Conservation (phyloP, 2,329 filamentous ascomycete species). For the Paracorniculantispora psalliotae region DNA sequence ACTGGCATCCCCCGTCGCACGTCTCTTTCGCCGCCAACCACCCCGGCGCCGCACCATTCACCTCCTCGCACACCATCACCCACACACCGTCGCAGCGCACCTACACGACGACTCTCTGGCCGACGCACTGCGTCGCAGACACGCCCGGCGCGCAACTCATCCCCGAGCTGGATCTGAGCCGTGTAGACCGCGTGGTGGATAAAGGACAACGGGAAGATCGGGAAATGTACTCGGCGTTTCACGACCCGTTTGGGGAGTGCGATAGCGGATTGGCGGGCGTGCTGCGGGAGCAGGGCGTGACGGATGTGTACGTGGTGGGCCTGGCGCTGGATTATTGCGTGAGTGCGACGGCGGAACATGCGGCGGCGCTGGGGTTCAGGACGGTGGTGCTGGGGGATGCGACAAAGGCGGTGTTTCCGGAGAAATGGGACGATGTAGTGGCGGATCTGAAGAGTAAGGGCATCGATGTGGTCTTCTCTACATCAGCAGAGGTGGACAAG, state of each 20-base stretch:
- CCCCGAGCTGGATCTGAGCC: constrained; percentile 58
- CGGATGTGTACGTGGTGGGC: constrained; percentile 80
- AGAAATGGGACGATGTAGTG: constrained; percentile 50
- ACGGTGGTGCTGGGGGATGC: constrained; percentile 75
- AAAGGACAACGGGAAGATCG: constrained; percentile 72
- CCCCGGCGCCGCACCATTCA: constrained; percentile 59
- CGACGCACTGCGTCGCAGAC: constrained; percentile 77
- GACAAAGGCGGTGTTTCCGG: constrained; percentile 65
- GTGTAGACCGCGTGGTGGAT: constrained; percentile 62
- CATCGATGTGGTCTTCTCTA: constrained; percentile 56
- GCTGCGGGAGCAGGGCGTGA: constrained; percentile 56
- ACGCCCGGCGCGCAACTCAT: constrained; percentile 69
- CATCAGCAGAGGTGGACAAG: constrained; percentile 51
- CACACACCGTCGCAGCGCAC: constrained; percentile 63
- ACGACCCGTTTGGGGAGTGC: constrained; percentile 66
- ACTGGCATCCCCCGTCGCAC: constrained; percentile 81
- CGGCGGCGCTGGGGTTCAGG: constrained; percentile 67
- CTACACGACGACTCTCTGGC: constrained; percentile 77
- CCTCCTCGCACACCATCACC: constrained; percentile 56
- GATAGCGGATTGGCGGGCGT: constrained; percentile 58
- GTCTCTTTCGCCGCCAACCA: constrained; percentile 88
- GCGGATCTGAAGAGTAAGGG: constrained; percentile 52
- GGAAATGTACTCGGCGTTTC: constrained; percentile 94
- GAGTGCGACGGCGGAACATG: constrained; percentile 73
- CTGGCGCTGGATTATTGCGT: constrained; percentile 90